phyloP scores from a whole-genome alignment of 768 basidiomycete species.

The Postia placenta region DNA sequence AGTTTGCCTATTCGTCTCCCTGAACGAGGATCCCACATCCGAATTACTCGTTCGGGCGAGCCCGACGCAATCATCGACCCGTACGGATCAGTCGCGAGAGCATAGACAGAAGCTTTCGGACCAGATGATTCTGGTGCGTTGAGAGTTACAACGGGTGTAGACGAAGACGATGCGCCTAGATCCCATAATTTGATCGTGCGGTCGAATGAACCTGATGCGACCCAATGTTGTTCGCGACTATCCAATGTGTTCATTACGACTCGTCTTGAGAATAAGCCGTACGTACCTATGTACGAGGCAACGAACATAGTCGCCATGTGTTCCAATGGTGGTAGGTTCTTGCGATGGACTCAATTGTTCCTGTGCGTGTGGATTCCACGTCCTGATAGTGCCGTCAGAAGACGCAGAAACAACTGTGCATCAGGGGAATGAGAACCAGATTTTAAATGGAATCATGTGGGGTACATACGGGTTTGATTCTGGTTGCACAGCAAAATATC shows the following conservation, averaged over 20 bases:
- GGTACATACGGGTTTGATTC: slow-evolving; percentile 72
- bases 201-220: slow-evolving; percentile 93
- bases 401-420: slow-evolving; percentile 81
- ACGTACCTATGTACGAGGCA: slow-evolving; percentile 68
- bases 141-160: slow-evolving; percentile 51
- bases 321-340: slow-evolving; percentile 65
- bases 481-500: slow-evolving; percentile 88
- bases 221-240: slow-evolving; percentile 79
- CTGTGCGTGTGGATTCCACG: slow-evolving; percentile 81
- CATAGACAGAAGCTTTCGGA: slow-evolving; percentile 71
- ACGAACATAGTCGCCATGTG: slow-evolving; percentile 82
- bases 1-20: slow-evolving; percentile 80
- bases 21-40: slow-evolving; percentile 90
- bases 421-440: slow-evolving; percentile 4
- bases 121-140: slow-evolving; percentile 59
- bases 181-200: slow-evolving; percentile 95
- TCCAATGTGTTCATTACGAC: background rate
- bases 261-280: background rate
- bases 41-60: slow-evolving; percentile 84
- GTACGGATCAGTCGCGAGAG: slow-evolving; percentile 70
- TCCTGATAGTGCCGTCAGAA: slow-evolving; percentile 90
- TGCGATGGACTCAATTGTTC: slow-evolving; percentile 29
- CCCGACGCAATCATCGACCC: slow-evolving; percentile 84
- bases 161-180: slow-evolving; percentile 38
- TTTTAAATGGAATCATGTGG: no score